Evolutionary conservation across 495 filamentous ascomycete species (phyloP), one percentile per base, ranked within the genome.

Genomic region (Coniosporium apollinis): DNA sequence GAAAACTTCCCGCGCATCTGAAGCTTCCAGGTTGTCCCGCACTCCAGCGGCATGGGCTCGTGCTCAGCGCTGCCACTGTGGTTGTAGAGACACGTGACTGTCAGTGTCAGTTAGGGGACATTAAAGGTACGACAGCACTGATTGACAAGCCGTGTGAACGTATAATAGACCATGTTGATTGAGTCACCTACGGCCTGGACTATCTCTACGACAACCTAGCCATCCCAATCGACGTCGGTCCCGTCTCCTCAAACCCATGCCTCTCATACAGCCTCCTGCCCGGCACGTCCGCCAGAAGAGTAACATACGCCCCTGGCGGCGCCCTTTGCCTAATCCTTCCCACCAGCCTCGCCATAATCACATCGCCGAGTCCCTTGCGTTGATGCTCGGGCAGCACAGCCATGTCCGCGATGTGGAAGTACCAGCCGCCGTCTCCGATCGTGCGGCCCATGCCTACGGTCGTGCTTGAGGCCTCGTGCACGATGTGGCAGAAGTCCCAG

Each of bases 361-460:
- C 46, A 22, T 64, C 60, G 3, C 59, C 69, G 0, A 73, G 45
- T 4, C 67, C 67, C 28, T 59, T 58, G 19, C 59, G 51, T 42
- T 66, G 65, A 39, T 70, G 61, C 3, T 40, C 52, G 1, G 66
- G 60, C 16, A 62, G 45, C 8, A 68, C 60, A 1, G 59, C 61
- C 50, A 71, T 63, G 47, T 72, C 68, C n/a, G 58, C 58, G 34
- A 71, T 50, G 8, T 61, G 54, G 37, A 66, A 69, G 37, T 66
- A 67, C 55, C 63, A 66, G n/a, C 54, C 61, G 7, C 66, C 64
- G 45, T 72, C 68, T 16, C 64, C 59, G 34, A 67, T 54, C 3
- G 70, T 52, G 15, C 67, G 58, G 37, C 62, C 66, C 65, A 71
- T 69, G 2, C 46, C 66, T 0, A 68, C 56, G 15, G 45, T 34